These are phyloP conservation scores for Penicillium diatomitis DNA, from an alignment of 495 filamentous ascomycete genomes.

Conservation along the genomic window DNA sequence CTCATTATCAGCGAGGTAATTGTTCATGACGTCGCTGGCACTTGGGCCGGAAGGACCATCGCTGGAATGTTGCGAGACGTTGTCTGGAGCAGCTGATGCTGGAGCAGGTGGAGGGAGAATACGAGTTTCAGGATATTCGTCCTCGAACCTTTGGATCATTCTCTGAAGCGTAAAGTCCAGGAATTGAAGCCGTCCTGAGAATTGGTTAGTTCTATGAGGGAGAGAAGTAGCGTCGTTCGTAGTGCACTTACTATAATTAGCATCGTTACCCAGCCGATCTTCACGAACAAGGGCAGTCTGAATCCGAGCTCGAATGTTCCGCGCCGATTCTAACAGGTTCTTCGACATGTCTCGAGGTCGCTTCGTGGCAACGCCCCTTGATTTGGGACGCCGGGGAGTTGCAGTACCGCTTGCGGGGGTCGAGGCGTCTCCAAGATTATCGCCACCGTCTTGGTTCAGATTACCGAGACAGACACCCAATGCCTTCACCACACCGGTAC, in stretches of 20 bases:
- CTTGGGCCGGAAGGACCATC: constrained; percentile 28
- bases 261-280: constrained; percentile 55
- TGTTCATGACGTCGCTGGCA: constrained; percentile 23
- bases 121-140: constrained; percentile 88
- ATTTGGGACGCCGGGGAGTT: constrained; percentile 42
- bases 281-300: constrained; percentile 77
- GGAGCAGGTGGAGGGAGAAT: constrained; percentile 27
- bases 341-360: constrained; percentile 91
- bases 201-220: constrained; percentile 11
- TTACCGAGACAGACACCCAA: constrained; percentile 84
- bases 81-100: constrained; percentile 17
- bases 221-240: not conserved
- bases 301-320: constrained; percentile 75
- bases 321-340: constrained; percentile 71
- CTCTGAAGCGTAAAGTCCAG: constrained; percentile 79
- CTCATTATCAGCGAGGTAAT: constrained; percentile 26
- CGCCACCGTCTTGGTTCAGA: constrained; percentile 30
- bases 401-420: constrained; percentile 41
- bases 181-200: constrained; percentile 70
- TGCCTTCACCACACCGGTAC: constrained; percentile 90
- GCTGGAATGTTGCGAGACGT: constrained; percentile 32
- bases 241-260: constrained; percentile 62
- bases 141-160: constrained; percentile 92
- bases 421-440: constrained; percentile 28
- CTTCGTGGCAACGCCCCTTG: constrained; percentile 34